Evolutionary conservation across 169 alveolate genomes (phyloP), one percentile per base, ranked within the genome.

Genomic region (Cryptosporidium ryanae): DNA sequence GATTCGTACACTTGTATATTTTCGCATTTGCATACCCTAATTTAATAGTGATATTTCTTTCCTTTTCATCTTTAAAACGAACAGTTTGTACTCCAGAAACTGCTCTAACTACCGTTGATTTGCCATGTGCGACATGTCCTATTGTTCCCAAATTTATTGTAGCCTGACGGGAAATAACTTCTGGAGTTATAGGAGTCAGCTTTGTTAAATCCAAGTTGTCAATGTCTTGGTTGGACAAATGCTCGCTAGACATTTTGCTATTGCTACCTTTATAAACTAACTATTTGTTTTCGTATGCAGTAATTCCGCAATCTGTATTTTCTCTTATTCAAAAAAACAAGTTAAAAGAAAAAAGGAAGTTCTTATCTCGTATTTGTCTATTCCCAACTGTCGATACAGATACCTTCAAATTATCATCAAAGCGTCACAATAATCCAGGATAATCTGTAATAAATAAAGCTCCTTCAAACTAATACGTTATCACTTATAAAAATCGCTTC

Each of bases 51-150:
- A 98, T 98, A 91, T 98, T 98, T 84, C 99, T 93, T 68, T 96
- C 98, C 84, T 96, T 95, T 81, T 97, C 99, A 76, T 94, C 96
- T 90, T 96, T 96, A 93, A 96, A 97, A 18, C 97, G 92, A 18
- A 97, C 98, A 2, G 99, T 97, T 87, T 95, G 97, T 2, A 96
- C 98, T 29, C 99, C 99, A 13, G 99, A 96, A 34, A 98, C 95
- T 13, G 99, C 99, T 61, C 96, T 93, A 29, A 98, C 99, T 21
- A 98, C 96, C 0, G 99, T 98, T 7, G 99, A 97, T 92, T 98
- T 98, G n/a, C 99, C 99, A 91, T 98, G 99, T 8, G 99, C 99
- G 90, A 98, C 99, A 91, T 98, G 99, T 7, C 99, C 99, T 84
- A 98, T 98, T 48, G 99, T 98, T 18, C 99, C 99, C 55, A 96